Base-by-base conservation (phyloP, 2,329 filamentous ascomycete species). In the Phyllosticta citriasiana region DNA sequence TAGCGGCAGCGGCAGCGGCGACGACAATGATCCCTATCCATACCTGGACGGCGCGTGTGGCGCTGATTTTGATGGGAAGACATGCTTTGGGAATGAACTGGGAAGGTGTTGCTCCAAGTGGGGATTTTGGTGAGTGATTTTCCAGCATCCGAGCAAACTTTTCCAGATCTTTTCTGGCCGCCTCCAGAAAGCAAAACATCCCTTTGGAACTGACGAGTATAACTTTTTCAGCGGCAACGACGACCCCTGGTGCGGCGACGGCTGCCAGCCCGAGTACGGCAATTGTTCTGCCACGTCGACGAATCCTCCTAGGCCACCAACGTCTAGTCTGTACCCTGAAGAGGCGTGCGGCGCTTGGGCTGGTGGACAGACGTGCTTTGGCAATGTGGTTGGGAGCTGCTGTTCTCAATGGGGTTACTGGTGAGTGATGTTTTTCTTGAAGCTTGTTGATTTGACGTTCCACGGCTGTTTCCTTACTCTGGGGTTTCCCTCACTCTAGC, bases 371-470 rank as follows among this genome's bases (percentile, higher is more conserved):
- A 40, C 33, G 12, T 40, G 33, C 9, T 40, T 40, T 16, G 33
- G 33, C 0, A 40, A 40, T 16, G 33, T 40, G 9, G 33, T 40
- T 16, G 33, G 33, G 33, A 40, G 33, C 33, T 40, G 33, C 14
- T 40, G 33, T 16, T 40, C 33, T 9, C 33, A 40, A 10, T 40
- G 33, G 33, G 33, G 33, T 16, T 40, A 40, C 14, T 40, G 33
- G 33, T 40, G 33, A 40, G 33, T 40, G 16, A 6, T 2, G 19
- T 30, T 4, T 30, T 53, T 10, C 51, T 57, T 61, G 57, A 27
- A 24, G 52, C 53, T 54, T 35, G 51, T 56, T 60, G 25, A 52
- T 51, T 53, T 40, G 52, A 61, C 47, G 53, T 2, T 61, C 54
- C 8, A 10, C 12, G 2, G 27, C 27, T 30, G 27, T 30, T 8